A percentile compares a stretch with the other conserved stretches of the same genome.
These are phyloP conservation scores for Oemleria cerasiformis DNA, from an alignment of 306 rosid genomes.

Conservation along the genomic window DNA sequence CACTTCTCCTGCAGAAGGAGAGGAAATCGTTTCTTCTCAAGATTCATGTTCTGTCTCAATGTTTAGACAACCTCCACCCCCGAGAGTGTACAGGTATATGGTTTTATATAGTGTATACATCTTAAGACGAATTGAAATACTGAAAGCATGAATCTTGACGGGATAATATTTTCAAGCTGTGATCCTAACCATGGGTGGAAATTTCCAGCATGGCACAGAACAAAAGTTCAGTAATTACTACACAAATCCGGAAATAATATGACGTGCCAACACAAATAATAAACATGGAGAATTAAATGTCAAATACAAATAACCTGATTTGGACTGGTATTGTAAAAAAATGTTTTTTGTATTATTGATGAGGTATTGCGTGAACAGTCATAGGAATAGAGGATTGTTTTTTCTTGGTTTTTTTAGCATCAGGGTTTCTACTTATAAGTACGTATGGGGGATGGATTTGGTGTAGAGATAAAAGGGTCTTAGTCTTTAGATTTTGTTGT, in stretches of 20 bases:
- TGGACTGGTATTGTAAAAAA: background rate
- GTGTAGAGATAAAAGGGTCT: background rate
- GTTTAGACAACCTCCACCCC: slow-evolving; percentile 46
- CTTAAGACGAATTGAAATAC: no score
- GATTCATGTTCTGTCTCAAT: slow-evolving; percentile 52
- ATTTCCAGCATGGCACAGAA: background rate
- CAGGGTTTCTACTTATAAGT: background rate
- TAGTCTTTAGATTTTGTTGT: background rate
- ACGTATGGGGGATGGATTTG: background rate
- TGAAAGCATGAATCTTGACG: background rate
- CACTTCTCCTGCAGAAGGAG: slow-evolving; percentile 55
- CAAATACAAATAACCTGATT: background rate
- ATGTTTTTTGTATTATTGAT: background rate
- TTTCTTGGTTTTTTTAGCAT: background rate
- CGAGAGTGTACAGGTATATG: slow-evolving; percentile 63
- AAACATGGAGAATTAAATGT: background rate
- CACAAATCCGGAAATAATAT: background rate
- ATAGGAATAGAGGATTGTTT: background rate
- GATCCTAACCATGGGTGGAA: background rate
- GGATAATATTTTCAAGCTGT: background rate
- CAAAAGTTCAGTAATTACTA: background rate
- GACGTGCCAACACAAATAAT: background rate
- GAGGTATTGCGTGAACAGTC: background rate
- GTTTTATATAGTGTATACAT: slow-evolving; percentile 4
- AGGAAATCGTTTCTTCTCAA: slow-evolving; percentile 63